Base-by-base conservation (phyloP, 2,329 filamentous ascomycete genomes). In the Neonectria faginata region DNA sequence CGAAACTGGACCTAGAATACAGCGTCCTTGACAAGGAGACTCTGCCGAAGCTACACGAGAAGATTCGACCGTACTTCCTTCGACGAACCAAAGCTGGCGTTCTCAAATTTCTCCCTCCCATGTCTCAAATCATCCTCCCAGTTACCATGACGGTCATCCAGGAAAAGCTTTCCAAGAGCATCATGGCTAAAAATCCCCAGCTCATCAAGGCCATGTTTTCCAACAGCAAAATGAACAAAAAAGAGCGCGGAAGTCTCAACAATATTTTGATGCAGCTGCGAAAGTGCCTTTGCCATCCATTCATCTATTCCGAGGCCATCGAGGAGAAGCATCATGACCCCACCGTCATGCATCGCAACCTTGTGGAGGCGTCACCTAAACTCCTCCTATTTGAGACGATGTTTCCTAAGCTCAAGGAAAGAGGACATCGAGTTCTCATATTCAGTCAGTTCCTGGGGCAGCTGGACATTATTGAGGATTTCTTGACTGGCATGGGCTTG, bases 221-320 rank as follows among this genome's bases (percentile, higher is more conserved):
- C 7, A 86, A 90, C 36, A 84, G 84, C 48, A 88, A 86, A 67
- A 80, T 93, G 54, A 92, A 90, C 72, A 83, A 85, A 29, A 86
- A 85, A 16, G 94, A 98, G 64, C 88, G 91, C 6, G 90, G 92
- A 45, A 95, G 89, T 67, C 81, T 98, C 62, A 97, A 91, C 84
- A 99, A 99, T 72, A 97, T 99, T 42, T 80, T 99, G 47, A 93
- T 97, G 87, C 96, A 99, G 77, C 85, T 99, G 18, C 89, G 96
- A 18, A 98, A 97, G 77, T 97, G 93, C 69, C 84, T 99, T 2
- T 97, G 95, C 69, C 97, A 99, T 78, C 96, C 97, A 0, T 99
- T 98, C 76, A 89, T 98, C 54, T 99, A 97, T 83, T 97, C 90
- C 73, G 85, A 88, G 44, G 90, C 92, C 22, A 96, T 99, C 62